phyloP scores from a whole-genome alignment of 371 early-diverging fungal genomes.

The Apophysomyces trapeziformis region DNA sequence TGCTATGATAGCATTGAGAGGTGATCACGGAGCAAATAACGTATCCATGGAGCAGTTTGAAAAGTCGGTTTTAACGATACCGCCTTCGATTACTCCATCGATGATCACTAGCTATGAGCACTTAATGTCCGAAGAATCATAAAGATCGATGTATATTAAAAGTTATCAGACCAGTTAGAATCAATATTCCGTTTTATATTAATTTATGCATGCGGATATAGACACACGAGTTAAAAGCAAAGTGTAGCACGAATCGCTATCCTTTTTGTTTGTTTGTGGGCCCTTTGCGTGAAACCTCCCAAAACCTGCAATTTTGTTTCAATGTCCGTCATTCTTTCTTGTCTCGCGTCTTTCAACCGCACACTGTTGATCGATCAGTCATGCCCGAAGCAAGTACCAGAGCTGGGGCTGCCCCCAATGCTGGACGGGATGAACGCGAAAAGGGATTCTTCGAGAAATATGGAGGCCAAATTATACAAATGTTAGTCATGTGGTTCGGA shows the following conservation, averaged over 20 bases:
- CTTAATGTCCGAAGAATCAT: too few species aligned
- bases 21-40: conserved; percentile 37
- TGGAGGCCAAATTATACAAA: conserved; percentile 40
- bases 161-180: too few species aligned
- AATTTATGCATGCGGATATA: too few species aligned
- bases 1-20: conserved; percentile 81
- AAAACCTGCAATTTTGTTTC: too few species aligned
- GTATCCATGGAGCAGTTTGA: conserved; percentile 50
- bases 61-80: conserved; percentile 20
- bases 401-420: conserved; percentile 8
- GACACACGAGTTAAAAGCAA: too few species aligned
- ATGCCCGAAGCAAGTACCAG: conserved; percentile 3
- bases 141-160: too few species aligned
- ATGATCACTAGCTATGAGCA: neutral
- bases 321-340: too few species aligned
- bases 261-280: too few species aligned
- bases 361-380: conserved; percentile 1
- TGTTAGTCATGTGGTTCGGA: conserved; percentile 45
- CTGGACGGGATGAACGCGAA: conserved; percentile 19
- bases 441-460: conserved; percentile 40
- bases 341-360: too few species aligned
- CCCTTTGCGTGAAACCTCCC: too few species aligned
- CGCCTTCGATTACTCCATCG: conserved; percentile 21
- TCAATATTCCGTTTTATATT: too few species aligned
- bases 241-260: too few species aligned